Conservation (phyloP, 2,329 filamentous ascomycete genomes). For the Xylariales sp. region DNA sequence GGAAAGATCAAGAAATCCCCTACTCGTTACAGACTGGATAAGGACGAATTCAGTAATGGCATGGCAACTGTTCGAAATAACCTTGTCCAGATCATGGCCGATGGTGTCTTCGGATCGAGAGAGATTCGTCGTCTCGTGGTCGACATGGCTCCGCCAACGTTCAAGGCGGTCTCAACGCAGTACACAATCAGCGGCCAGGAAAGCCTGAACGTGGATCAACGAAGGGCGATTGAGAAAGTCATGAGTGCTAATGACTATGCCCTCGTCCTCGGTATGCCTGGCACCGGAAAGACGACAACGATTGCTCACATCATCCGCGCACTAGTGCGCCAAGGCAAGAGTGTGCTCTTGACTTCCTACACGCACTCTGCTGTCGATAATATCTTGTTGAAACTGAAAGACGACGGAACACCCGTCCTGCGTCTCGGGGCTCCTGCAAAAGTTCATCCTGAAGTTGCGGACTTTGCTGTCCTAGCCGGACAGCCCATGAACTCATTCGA, state of each 20-base stretch:
- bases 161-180: slow-evolving; percentile 61
- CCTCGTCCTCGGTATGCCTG: slow-evolving; percentile 96
- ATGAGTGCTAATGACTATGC: slow-evolving; percentile 95
- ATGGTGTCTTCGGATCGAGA: slow-evolving; percentile 64
- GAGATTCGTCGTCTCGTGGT: slow-evolving; percentile 77
- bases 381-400: slow-evolving; percentile 84
- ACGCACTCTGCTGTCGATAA: slow-evolving; percentile 98
- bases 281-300: slow-evolving; percentile 96
- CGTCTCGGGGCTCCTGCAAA: slow-evolving; percentile 83
- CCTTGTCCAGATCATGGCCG: slow-evolving; percentile 85
- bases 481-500: slow-evolving; percentile 72
- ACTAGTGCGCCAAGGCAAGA: slow-evolving; percentile 83
- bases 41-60: slow-evolving; percentile 97
- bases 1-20: slow-evolving; percentile 49
- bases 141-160: slow-evolving; percentile 67
- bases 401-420: slow-evolving; percentile 72
- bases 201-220: slow-evolving; percentile 82
- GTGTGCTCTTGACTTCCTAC: slow-evolving; percentile 88
- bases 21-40: slow-evolving; percentile 80
- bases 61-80: slow-evolving; percentile 96
- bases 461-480: slow-evolving; percentile 76
- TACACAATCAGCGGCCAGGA: slow-evolving; percentile 59
- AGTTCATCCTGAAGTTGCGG: slow-evolving; percentile 79
- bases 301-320: slow-evolving; percentile 96
- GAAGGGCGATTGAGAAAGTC: slow-evolving; percentile 82